Evolutionary conservation across 345 rosid species (phyloP).

Genomic region (Populus deltoides): DNA sequence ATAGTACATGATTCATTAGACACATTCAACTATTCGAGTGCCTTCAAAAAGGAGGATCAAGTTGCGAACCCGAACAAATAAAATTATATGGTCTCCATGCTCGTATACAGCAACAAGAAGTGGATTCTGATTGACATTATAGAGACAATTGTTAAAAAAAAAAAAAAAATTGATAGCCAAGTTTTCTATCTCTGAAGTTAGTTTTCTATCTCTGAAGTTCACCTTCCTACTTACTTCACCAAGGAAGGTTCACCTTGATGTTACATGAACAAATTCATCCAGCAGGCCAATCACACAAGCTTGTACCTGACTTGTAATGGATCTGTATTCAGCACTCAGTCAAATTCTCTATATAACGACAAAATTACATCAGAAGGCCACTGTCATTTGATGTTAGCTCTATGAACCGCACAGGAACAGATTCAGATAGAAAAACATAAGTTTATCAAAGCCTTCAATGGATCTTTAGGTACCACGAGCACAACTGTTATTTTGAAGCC

Average conservation of each 20-base stretch:
- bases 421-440: conserved; percentile 20
- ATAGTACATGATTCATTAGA: background rate
- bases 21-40: background rate
- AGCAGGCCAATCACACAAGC: conserved; percentile 19
- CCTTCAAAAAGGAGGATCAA: background rate
- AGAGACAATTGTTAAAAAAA: background rate
- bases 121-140: background rate
- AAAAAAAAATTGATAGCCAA: background rate
- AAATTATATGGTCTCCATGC: background rate
- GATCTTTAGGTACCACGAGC: conserved; percentile 26
- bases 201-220: conserved; percentile 18
- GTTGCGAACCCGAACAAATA: background rate
- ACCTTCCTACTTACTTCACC: conserved; percentile 19
- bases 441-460: conserved; percentile 21
- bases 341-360: conserved; percentile 26
- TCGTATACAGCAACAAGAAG: background rate
- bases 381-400: conserved; percentile 31
- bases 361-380: conserved; percentile 19
- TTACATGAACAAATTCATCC: conserved; percentile 35
- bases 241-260: conserved; percentile 14
- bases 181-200: conserved; percentile 18
- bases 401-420: conserved; percentile 19
- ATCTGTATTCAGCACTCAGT: conserved; percentile 10
- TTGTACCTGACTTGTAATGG: conserved; percentile 19
- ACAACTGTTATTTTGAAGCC: conserved; percentile 23